phyloP scores from a whole-genome alignment of 768 basidiomycete genomes.

The Hypholoma fasciculare region DNA sequence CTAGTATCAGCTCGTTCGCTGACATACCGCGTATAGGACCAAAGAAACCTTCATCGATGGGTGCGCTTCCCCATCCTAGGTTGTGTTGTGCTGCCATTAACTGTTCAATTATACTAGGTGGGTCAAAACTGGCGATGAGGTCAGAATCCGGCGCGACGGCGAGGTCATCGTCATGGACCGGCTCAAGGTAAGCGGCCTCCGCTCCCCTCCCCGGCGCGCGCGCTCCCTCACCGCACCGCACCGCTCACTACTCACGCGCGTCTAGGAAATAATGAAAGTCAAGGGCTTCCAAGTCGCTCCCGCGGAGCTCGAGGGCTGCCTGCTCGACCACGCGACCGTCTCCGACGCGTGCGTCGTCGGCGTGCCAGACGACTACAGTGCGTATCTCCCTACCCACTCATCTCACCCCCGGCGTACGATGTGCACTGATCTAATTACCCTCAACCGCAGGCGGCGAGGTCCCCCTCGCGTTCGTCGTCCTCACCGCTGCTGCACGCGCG shows the following conservation, averaged over 20 bases:
- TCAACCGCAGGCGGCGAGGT: constrained; percentile 53
- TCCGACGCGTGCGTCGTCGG: constrained; percentile 65
- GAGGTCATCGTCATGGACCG: constrained; percentile 66
- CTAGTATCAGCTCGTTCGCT: background rate
- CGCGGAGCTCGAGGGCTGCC: constrained; percentile 68
- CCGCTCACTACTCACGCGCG: background rate
- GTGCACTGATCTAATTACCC: too few relatives aligned
- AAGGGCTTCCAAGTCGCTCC: constrained; percentile 76
- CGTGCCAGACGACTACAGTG: constrained; percentile 64
- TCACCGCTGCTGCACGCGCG: constrained; percentile 40
- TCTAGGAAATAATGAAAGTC: constrained; percentile 52
- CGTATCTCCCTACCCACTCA: constrained; percentile 7
- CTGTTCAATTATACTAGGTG: constrained; percentile 39
- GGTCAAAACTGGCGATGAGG: constrained; percentile 72
- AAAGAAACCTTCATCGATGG: constrained; percentile 69
- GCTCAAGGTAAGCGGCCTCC: constrained; percentile 44
- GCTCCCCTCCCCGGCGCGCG: background rate
- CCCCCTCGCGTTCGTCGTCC: constrained; percentile 67
- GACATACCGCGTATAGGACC: constrained; percentile 43
- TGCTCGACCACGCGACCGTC: constrained; percentile 62
- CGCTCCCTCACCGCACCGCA: background rate
- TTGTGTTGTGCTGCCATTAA: constrained; percentile 1
- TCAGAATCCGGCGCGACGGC: constrained; percentile 48
- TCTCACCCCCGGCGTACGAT: too few relatives aligned
- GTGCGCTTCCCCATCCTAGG: constrained; percentile 28